These are phyloP conservation scores for Tuber magnatum DNA, from an alignment of 495 filamentous ascomycete genomes.

Conservation along the genomic window DNA sequence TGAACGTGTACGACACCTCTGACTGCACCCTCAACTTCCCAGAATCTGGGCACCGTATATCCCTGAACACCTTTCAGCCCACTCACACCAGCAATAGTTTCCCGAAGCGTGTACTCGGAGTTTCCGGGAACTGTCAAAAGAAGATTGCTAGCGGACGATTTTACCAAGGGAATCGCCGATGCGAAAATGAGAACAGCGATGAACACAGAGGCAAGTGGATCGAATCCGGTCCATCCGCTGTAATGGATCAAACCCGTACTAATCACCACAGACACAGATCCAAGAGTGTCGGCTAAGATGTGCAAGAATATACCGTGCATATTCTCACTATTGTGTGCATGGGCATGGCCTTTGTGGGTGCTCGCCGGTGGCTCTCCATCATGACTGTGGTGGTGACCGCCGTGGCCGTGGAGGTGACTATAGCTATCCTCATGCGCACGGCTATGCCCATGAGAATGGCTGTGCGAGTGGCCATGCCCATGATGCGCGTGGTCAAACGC, in stretches of 20 bases:
- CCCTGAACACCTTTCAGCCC: slow-evolving; percentile 74
- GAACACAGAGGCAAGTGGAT: slow-evolving; percentile 85
- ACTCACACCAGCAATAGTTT: slow-evolving; percentile 74
- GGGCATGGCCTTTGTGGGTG: slow-evolving; percentile 42
- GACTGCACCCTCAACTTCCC: slow-evolving; percentile 66
- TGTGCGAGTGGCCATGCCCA: slow-evolving; percentile 16
- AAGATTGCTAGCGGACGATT: slow-evolving; percentile 68
- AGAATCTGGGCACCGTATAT: slow-evolving; percentile 86
- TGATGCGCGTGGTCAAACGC: slow-evolving; percentile 42
- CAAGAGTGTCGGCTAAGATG: slow-evolving; percentile 88
- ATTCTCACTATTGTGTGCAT: slow-evolving; percentile 84
- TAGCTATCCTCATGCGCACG: slow-evolving; percentile 26
- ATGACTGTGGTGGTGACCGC: slow-evolving; percentile 41
- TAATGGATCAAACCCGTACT: slow-evolving; percentile 82
- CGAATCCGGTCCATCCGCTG: slow-evolving; percentile 86
- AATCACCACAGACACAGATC: slow-evolving; percentile 87
- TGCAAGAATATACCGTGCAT: slow-evolving; percentile 99
- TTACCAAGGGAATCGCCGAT: slow-evolving; percentile 81
- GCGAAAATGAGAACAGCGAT: slow-evolving; percentile 89
- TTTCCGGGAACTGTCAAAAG: slow-evolving; percentile 77
- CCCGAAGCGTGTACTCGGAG: slow-evolving; percentile 79
- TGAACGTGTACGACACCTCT: slow-evolving; percentile 74
- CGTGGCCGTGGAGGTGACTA: slow-evolving; percentile 28
- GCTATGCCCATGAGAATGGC: slow-evolving; percentile 32
- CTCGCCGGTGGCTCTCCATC: slow-evolving; percentile 24